phyloP scores from a whole-genome alignment of 768 basidiomycete genomes.

The Phallus indusiatus region DNA sequence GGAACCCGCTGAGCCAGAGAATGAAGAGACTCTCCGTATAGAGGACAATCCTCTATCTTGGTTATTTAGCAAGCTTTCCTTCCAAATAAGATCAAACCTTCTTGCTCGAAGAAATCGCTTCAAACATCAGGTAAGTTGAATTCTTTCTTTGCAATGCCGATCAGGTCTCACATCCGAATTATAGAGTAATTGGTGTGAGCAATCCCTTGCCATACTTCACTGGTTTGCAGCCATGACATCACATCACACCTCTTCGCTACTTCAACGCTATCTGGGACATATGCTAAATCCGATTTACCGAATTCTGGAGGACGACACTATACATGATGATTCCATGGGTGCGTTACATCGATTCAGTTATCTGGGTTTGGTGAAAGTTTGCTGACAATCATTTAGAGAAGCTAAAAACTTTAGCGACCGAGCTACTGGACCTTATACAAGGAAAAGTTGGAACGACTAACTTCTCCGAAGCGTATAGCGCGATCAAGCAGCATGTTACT shows the following conservation, averaged over 20 bases:
- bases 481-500: constrained; percentile 62
- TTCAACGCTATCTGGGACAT: constrained; percentile 70
- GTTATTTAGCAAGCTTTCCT: constrained; percentile 92
- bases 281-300: constrained; percentile 83
- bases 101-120: constrained; percentile 56
- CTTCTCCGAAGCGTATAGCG: constrained; percentile 73
- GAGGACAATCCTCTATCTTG: constrained; percentile 60
- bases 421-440: constrained; percentile 84
- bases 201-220: constrained; percentile 69
- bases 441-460: constrained; percentile 78
- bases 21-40: constrained; percentile 20
- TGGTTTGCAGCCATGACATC: constrained; percentile 93
- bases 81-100: constrained; percentile 69
- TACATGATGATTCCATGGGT: constrained; percentile 75
- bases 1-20: constrained; percentile 23
- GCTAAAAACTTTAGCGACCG: constrained; percentile 66
- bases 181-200: constrained; percentile 76
- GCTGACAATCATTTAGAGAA: constrained; percentile 45
- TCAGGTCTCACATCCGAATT: neutral
- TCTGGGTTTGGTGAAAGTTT: neutral
- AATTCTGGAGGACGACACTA: constrained; percentile 77
- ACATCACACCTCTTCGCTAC: constrained; percentile 45
- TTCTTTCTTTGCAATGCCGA: neutral
- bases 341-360: constrained; percentile 18
- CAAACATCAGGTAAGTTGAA: constrained; percentile 29